Evolutionary conservation across 148 eudicot species (phyloP).

Genomic region (Rheum nobile): DNA sequence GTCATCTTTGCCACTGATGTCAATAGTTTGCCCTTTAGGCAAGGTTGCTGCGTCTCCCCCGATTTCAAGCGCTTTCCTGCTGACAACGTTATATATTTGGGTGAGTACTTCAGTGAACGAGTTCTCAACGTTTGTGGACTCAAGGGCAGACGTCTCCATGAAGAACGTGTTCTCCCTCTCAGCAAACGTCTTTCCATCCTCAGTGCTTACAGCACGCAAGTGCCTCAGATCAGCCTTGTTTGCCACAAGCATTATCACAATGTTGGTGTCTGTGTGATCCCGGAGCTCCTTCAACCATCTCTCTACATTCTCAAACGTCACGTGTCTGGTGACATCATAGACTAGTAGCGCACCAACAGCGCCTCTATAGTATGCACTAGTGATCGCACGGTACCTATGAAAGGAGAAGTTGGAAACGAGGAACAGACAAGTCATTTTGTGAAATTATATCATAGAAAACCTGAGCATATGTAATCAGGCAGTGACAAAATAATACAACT

Average conservation of each 20-base stretch:
- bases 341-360: slow-evolving; percentile 30
- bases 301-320: slow-evolving; percentile 32
- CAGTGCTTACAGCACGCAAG: slow-evolving; percentile 23
- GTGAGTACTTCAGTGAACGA: slow-evolving; percentile 29
- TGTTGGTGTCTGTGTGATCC: slow-evolving; percentile 27
- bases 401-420: not conserved
- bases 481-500: not conserved
- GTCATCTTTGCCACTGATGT: slow-evolving; percentile 26
- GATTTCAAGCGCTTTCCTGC: slow-evolving; percentile 26
- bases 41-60: slow-evolving; percentile 26
- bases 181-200: slow-evolving; percentile 29
- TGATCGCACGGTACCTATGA: slow-evolving; percentile 28
- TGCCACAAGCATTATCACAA: slow-evolving; percentile 30
- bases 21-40: slow-evolving; percentile 29
- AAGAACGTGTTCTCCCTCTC: slow-evolving; percentile 21
- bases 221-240: slow-evolving; percentile 34
- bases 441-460: not conserved
- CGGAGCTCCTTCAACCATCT: slow-evolving; percentile 36
- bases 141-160: slow-evolving; percentile 22
- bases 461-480: not conserved
- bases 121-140: slow-evolving; percentile 27
- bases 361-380: slow-evolving; percentile 37
- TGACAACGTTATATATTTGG: slow-evolving; percentile 25
- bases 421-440: not conserved
- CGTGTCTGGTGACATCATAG: slow-evolving; percentile 23